Evolutionary conservation across 176 grass and related monocot species (phyloP).

Genomic region (Hordeum marinum): DNA sequence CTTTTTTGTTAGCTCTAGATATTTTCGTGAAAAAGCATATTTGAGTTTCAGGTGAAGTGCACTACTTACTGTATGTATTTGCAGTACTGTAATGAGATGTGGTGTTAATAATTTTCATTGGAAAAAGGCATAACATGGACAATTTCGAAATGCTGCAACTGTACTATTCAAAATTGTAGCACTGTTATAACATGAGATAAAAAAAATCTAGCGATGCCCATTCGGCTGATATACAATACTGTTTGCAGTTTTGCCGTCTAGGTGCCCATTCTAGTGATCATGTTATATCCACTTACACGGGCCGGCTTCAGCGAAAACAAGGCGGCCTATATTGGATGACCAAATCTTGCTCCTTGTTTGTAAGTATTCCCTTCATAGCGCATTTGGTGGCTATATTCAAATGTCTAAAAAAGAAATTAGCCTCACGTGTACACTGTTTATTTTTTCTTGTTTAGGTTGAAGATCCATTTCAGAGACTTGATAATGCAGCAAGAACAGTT

Average conservation of each 20-base stretch:
- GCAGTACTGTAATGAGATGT: neutral
- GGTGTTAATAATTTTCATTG: neutral
- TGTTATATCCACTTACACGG: slow-evolving; percentile 64
- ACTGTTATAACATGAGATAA: neutral
- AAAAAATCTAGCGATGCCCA: neutral
- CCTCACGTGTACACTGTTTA: neutral
- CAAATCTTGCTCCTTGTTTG: slow-evolving; percentile 49
- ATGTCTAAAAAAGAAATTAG: neutral
- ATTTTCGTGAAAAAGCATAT: neutral
- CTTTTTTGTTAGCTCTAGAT: neutral
- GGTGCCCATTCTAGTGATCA: slow-evolving; percentile 25
- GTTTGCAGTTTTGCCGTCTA: slow-evolving; percentile 46
- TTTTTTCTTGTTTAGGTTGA: slow-evolving; percentile 37
- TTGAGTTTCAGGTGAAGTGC: neutral
- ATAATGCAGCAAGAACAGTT: slow-evolving; percentile 65
- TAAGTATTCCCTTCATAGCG: slow-evolving; percentile 35
- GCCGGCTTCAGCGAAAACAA: slow-evolving; percentile 30
- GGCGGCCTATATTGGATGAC: slow-evolving; percentile 24
- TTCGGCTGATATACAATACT: neutral
- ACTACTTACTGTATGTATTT: neutral
- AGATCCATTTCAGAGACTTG: slow-evolving; percentile 64
- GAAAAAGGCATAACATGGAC: neutral
- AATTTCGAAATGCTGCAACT: neutral
- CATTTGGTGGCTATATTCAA: slow-evolving; percentile 10
- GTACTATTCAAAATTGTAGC: neutral